These are phyloP conservation scores for Rusavskia elegans DNA, from an alignment of 495 filamentous ascomycete genomes.

Conservation along the genomic window DNA sequence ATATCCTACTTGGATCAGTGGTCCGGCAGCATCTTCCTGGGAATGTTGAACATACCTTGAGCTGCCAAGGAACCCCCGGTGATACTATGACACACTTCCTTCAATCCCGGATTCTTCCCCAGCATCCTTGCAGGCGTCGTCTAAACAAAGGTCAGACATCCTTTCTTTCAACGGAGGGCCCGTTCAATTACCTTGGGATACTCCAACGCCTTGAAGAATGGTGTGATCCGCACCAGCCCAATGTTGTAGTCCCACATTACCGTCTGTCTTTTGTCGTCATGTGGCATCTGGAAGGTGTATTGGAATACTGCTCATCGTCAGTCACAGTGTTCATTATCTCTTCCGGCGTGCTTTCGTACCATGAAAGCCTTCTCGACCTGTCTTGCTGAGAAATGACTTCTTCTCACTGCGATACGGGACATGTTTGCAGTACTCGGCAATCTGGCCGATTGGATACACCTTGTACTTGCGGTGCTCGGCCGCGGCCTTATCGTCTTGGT, in stretches of 20 bases:
- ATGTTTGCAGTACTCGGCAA: constrained; percentile 51
- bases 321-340: neutral
- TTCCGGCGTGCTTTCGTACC: constrained; percentile 32
- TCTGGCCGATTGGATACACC: constrained; percentile 51
- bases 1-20: constrained; percentile 48
- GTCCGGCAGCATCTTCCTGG: neutral
- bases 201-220: constrained; percentile 80
- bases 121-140: constrained; percentile 75
- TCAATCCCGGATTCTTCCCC: constrained; percentile 61
- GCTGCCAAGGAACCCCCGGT: constrained; percentile 80
- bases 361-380: constrained; percentile 75
- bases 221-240: constrained; percentile 86
- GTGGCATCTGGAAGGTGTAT: constrained; percentile 68
- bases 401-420: constrained; percentile 93
- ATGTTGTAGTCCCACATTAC: constrained; percentile 97
- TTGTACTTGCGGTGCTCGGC: constrained; percentile 42
- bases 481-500: constrained; percentile 36
- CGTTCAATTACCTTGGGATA: constrained; percentile 56
- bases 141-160: constrained; percentile 25
- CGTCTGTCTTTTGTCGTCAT: constrained; percentile 45
- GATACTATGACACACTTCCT: constrained; percentile 80
- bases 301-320: constrained; percentile 51
- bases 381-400: constrained; percentile 70
- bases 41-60: constrained; percentile 47
- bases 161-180: neutral